These are phyloP conservation scores for Zopfochytrium polystomum DNA, from an alignment of 371 early-diverging fungal genomes.

Conservation along the genomic window DNA sequence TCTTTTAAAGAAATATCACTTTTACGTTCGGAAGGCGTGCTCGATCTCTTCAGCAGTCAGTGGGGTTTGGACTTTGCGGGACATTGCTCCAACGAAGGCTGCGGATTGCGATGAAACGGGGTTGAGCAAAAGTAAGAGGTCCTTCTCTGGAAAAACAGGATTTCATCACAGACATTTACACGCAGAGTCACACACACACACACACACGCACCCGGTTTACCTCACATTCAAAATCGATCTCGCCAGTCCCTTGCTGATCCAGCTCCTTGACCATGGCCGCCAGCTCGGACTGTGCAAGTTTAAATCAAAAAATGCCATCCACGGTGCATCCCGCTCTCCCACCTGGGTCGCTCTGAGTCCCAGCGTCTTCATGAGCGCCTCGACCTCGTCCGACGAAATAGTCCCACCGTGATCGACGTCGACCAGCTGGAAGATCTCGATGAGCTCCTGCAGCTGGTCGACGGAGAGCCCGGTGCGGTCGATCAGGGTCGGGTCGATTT, in stretches of 20 bases:
- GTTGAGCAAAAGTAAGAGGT: neutral
- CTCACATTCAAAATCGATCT: constrained; percentile 51
- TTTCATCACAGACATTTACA: constrained; percentile 10
- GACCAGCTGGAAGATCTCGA: constrained; percentile 51
- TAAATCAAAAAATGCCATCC: too few species aligned
- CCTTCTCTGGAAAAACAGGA: constrained; percentile 4
- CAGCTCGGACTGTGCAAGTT: too few species aligned
- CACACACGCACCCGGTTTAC: too few species aligned
- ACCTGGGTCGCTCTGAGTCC: constrained; percentile 44
- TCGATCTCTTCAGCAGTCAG: constrained; percentile 39
- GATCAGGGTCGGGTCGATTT: constrained; percentile 33
- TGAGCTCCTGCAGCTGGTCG: constrained; percentile 43
- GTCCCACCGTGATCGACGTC: constrained; percentile 53
- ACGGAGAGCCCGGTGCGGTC: constrained; percentile 35
- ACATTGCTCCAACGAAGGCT: constrained; percentile 49
- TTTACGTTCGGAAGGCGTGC: constrained; percentile 39
- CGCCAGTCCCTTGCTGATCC: constrained; percentile 42
- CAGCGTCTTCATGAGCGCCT: constrained; percentile 46
- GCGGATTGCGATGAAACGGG: neutral
- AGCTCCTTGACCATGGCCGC: constrained; percentile 51
- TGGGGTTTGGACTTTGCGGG: constrained; percentile 42
- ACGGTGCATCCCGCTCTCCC: too few species aligned
- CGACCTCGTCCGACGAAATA: constrained; percentile 47
- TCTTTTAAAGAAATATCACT: too few species aligned
- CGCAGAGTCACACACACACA: too few species aligned